These are phyloP conservation scores for Sporothrix euskadiensis DNA, from an alignment of 2,329 filamentous ascomycete species.

Conservation along the genomic window DNA sequence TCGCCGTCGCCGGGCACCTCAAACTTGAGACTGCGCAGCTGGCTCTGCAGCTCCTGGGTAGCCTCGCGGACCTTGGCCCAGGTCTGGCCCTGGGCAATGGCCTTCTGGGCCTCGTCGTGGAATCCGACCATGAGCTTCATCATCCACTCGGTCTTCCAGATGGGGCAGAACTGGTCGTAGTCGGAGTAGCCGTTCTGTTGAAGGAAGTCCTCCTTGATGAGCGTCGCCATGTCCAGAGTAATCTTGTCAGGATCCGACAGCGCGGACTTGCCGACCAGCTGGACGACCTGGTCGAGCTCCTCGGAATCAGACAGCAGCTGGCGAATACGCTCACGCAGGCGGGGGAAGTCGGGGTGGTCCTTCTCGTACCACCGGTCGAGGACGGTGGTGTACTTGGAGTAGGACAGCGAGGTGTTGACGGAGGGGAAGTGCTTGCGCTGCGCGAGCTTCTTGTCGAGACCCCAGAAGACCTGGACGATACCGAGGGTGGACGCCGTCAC, in stretches of 20 bases:
- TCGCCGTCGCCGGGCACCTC: slow-evolving; percentile 86
- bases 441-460: slow-evolving; percentile 98
- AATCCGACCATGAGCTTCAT: slow-evolving; percentile 99
- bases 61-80: slow-evolving; percentile 93
- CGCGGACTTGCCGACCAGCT: slow-evolving; percentile 96
- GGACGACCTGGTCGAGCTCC: slow-evolving; percentile 96
- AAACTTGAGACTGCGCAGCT: slow-evolving; percentile 93
- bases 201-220: slow-evolving; percentile 97
- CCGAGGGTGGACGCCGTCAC: slow-evolving; percentile 90
- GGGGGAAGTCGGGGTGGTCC: slow-evolving; percentile 90
- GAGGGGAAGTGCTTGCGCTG: slow-evolving; percentile 99
- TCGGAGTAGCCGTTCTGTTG: slow-evolving; percentile 99
- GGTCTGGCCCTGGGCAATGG: slow-evolving; percentile 81
- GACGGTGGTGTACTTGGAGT: slow-evolving; percentile 90
- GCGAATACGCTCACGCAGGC: slow-evolving; percentile 87
- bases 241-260: slow-evolving; percentile 98
- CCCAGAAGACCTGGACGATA: slow-evolving; percentile 99
- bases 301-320: slow-evolving; percentile 93
- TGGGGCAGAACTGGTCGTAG: slow-evolving; percentile 97
- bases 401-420: slow-evolving; percentile 91
- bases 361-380: slow-evolving; percentile 95
- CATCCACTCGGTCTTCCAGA: slow-evolving; percentile 99
- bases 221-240: slow-evolving; percentile 83
- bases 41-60: slow-evolving; percentile 79
- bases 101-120: slow-evolving; percentile 97